These are phyloP conservation scores for Wallacemonas sp. DNA, from an alignment of 208 protist genomes.

Conservation along the genomic window DNA sequence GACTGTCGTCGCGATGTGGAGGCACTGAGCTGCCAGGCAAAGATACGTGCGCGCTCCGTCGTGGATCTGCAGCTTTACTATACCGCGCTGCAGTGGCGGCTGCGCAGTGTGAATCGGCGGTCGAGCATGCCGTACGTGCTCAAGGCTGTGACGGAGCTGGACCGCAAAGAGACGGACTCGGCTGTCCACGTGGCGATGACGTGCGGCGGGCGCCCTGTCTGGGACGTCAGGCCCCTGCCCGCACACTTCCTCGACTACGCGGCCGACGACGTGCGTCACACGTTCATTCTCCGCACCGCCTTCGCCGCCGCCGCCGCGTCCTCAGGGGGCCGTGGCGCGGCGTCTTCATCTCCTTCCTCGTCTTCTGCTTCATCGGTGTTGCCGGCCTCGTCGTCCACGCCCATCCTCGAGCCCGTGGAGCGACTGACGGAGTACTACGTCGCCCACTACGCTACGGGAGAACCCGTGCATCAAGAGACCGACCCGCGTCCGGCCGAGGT, in stretches of 20 bases:
- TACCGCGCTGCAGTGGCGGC: constrained; percentile 84
- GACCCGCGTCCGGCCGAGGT: constrained; percentile 77
- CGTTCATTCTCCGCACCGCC: constrained; percentile 54
- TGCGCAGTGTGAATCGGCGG: constrained; percentile 74
- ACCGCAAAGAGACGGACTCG: constrained; percentile 68
- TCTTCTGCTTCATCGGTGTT: too few species aligned
- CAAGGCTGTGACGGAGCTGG: constrained; percentile 63
- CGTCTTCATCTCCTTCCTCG: neutral
- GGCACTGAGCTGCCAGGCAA: constrained; percentile 79
- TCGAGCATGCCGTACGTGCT: constrained; percentile 88
- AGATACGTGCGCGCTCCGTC: constrained; percentile 50
- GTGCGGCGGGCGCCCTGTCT: constrained; percentile 78
- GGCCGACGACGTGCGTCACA: constrained; percentile 88
- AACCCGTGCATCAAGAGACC: constrained; percentile 60
- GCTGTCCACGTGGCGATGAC: constrained; percentile 88
- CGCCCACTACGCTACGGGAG: constrained; percentile 64
- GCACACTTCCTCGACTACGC: constrained; percentile 89
- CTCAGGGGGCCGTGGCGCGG: neutral
- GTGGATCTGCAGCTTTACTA: constrained; percentile 87
- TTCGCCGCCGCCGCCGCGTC: constrained; percentile 2
- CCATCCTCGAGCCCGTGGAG: constrained; percentile 45
- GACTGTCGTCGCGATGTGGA: constrained; percentile 91
- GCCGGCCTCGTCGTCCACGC: too few species aligned
- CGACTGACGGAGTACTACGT: constrained; percentile 79
- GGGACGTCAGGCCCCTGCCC: constrained; percentile 88